A percentile compares a stretch with the other conserved stretches of the same genome.
Conservation (phyloP, 257 asterid species). For the Nicotiana knightiana region DNA sequence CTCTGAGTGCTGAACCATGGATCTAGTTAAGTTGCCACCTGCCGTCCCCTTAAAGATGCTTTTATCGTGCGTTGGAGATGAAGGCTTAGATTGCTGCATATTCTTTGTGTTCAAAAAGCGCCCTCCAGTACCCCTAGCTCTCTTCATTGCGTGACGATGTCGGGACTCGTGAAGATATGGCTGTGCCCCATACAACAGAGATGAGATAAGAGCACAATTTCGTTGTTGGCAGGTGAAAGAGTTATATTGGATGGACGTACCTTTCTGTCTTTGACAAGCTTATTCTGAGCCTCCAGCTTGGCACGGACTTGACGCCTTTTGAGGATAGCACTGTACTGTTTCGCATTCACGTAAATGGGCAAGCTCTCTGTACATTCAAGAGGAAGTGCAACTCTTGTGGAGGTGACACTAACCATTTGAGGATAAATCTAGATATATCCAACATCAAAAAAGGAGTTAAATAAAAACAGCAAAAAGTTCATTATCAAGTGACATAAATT, state of each 20-base stretch:
- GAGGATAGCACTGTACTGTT: conserved; percentile 71
- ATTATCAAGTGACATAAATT: not conserved
- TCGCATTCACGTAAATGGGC: conserved; percentile 68
- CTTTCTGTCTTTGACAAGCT: conserved; percentile 48
- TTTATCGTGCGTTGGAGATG: conserved; percentile 9
- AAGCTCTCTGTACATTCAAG: conserved; percentile 44
- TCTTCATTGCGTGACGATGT: conserved; percentile 56
- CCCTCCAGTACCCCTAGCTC: conserved; percentile 69
- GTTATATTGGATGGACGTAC: conserved; percentile 19
- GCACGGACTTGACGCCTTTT: conserved; percentile 73
- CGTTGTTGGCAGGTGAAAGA: not conserved
- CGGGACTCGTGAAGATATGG: conserved; percentile 71
- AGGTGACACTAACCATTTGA: conserved; percentile 43
- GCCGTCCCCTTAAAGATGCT: conserved; percentile 9
- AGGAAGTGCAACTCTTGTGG: conserved; percentile 57
- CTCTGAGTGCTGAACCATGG: conserved; percentile 25
- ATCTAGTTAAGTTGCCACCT: conserved; percentile 6
- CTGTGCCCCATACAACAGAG: conserved; percentile 25
- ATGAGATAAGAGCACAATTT: not conserved
- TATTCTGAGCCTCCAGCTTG: conserved; percentile 62
- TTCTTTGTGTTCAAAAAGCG: conserved; percentile 54
- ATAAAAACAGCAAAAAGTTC: not conserved
- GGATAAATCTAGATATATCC: conserved; percentile 48
- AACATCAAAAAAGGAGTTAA: not conserved
- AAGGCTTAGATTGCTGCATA: conserved; percentile 20